Conservation (phyloP, 2,329 filamentous ascomycete genomes). For the Didymella exigua region DNA sequence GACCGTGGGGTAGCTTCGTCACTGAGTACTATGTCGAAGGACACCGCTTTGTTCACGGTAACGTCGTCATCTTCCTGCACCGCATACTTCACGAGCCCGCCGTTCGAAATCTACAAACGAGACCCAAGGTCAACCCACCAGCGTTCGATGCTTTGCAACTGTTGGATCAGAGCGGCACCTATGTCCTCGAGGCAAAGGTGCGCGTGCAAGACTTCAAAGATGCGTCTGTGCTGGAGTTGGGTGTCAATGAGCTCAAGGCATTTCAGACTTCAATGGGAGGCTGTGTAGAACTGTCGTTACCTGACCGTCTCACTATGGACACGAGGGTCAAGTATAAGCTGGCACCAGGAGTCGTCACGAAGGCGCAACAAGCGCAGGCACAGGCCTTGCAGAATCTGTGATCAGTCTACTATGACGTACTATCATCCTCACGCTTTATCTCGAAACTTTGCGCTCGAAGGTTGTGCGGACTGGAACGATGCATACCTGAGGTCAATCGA, state of each 20-base stretch:
- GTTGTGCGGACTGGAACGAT: too few relatives aligned
- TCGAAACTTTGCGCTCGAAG: not conserved
- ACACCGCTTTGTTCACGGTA: constrained; percentile 62
- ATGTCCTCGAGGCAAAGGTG: constrained; percentile 63
- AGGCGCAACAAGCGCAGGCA: constrained; percentile 14
- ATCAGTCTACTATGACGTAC: not conserved
- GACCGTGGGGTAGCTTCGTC: constrained; percentile 54
- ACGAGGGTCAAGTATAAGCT: constrained; percentile 61
- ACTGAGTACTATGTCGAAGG: constrained; percentile 64
- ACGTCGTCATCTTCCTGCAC: constrained; percentile 62
- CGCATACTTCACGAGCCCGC: constrained; percentile 58
- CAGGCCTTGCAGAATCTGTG: constrained; percentile 24
- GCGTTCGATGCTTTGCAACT: constrained; percentile 54
- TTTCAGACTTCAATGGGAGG: constrained; percentile 63
- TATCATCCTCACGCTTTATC: not conserved
- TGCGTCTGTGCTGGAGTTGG: constrained; percentile 59
- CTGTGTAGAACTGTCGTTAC: constrained; percentile 62
- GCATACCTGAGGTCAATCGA: not conserved
- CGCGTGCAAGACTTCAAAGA: constrained; percentile 62
- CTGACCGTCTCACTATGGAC: constrained; percentile 64
- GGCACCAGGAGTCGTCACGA: constrained; percentile 16
- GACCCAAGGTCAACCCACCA: constrained; percentile 49
- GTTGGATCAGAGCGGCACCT: constrained; percentile 62
- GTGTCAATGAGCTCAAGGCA: constrained; percentile 59
- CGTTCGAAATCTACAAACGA: constrained; percentile 39